Conservation (phyloP, 106 monocot species). For the Dendrobium nobile region DNA sequence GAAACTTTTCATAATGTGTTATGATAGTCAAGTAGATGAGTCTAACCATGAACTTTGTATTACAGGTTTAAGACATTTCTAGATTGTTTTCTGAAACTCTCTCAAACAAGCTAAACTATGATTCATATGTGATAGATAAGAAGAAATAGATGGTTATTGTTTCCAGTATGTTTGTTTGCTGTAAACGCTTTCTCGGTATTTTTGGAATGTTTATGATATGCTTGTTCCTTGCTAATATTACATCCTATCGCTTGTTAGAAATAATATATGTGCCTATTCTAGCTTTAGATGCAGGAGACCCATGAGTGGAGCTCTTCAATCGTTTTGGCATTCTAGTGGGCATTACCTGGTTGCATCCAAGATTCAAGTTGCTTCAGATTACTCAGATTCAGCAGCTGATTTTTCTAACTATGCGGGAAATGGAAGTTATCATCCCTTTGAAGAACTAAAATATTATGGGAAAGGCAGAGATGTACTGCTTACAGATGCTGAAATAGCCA, state of each 20-base stretch:
- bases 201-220: neutral
- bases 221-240: neutral
- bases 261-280: constrained; percentile 9
- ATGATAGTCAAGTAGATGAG: too few species aligned
- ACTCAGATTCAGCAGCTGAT: constrained; percentile 60
- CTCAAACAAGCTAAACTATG: neutral
- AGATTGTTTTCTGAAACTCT: neutral
- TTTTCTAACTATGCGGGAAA: constrained; percentile 32
- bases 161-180: neutral
- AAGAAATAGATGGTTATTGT: neutral
- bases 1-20: too few species aligned
- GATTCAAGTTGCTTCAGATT: constrained; percentile 70
- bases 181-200: neutral
- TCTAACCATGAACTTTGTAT: neutral
- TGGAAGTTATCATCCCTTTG: constrained; percentile 75
- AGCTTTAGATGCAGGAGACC: constrained; percentile 47
- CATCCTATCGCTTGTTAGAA: neutral
- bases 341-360: constrained; percentile 32
- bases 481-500: constrained; percentile 73
- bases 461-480: constrained; percentile 44
- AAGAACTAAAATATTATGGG: constrained; percentile 54
- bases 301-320: constrained; percentile 31
- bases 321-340: constrained; percentile 21
- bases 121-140: neutral
- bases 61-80: neutral